Percentiles rank a stretch among this genome's conserved stretches.
These are phyloP conservation scores for Talaromyces sp. DNA, from an alignment of 2,329 filamentous ascomycete genomes.

Conservation along the genomic window DNA sequence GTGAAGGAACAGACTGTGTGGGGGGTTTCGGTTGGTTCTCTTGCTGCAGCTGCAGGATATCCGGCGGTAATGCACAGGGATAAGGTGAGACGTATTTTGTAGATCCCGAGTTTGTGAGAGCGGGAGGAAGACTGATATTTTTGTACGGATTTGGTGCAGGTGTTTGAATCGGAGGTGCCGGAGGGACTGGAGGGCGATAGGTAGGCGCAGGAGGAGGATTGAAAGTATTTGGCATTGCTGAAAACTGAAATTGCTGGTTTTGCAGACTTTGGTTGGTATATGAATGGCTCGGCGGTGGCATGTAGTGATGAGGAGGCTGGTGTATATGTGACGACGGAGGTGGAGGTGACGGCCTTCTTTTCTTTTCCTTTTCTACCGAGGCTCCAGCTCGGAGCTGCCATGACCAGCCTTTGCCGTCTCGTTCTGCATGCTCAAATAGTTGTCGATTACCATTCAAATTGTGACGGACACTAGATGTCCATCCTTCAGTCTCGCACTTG, in stretches of 20 bases:
- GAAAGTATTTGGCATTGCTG: conserved; percentile 35
- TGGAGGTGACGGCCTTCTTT: conserved; percentile 47
- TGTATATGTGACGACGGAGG: conserved; percentile 36
- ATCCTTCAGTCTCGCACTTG: conserved; percentile 62
- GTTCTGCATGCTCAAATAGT: conserved; percentile 59
- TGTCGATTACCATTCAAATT: conserved; percentile 58
- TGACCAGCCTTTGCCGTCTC: conserved; percentile 60
- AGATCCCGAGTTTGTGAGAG: conserved; percentile 35
- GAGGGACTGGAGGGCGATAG: conserved; percentile 21
- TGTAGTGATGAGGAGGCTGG: conserved; percentile 31
- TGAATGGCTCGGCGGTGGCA: conserved; percentile 32
- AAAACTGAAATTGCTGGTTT: conserved; percentile 38
- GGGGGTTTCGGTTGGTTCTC: conserved; percentile 25
- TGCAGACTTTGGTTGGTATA: conserved; percentile 31
- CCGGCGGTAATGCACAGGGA: conserved; percentile 35
- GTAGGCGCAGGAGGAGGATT: conserved; percentile 27
- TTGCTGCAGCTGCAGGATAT: conserved; percentile 31
- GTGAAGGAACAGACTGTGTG: conserved; percentile 17
- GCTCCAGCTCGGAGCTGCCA: conserved; percentile 60
- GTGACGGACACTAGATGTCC: conserved; percentile 65
- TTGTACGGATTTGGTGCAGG: conserved; percentile 36
- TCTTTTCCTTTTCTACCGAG: conserved; percentile 58
- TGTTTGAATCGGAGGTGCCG: conserved; percentile 11
- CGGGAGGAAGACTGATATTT: conserved; percentile 36
- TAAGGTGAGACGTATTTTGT: conserved; percentile 43